These are phyloP conservation scores for Sarocladiaceae sp. DNA, from an alignment of 2,329 filamentous ascomycete genomes.

Conservation along the genomic window DNA sequence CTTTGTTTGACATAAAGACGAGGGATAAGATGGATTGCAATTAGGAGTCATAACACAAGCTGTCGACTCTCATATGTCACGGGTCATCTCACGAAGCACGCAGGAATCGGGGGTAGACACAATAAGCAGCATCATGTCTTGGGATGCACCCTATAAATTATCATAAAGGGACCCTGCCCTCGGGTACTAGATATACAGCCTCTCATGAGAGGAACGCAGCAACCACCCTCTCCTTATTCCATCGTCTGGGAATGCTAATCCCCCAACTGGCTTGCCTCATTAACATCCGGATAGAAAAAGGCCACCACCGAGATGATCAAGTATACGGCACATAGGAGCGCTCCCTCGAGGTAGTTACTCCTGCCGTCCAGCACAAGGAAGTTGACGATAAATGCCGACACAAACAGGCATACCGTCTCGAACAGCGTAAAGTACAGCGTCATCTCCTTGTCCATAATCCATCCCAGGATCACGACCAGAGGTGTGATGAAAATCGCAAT, in stretches of 20 bases:
- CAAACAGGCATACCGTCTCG: slow-evolving; percentile 81
- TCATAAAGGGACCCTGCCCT: too few relatives aligned
- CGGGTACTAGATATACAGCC: too few relatives aligned
- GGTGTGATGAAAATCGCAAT: slow-evolving; percentile 67
- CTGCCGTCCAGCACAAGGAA: slow-evolving; percentile 80
- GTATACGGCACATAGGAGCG: slow-evolving; percentile 59
- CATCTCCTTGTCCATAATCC: slow-evolving; percentile 63
- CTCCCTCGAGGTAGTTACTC: slow-evolving; percentile 81
- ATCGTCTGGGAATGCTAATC: neutral
- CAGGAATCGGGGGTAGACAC: too few relatives aligned
- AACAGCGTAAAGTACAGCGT: slow-evolving; percentile 82
- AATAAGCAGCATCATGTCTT: too few relatives aligned
- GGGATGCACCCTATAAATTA: too few relatives aligned
- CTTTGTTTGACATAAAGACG: too few relatives aligned
- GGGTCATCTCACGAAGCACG: too few relatives aligned
- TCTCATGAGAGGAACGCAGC: neutral
- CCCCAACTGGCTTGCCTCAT: slow-evolving; percentile 38
- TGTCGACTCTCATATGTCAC: too few relatives aligned
- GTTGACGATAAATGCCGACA: slow-evolving; percentile 79
- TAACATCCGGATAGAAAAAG: slow-evolving; percentile 56
- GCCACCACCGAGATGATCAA: slow-evolving; percentile 61
- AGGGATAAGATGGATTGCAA: too few relatives aligned
- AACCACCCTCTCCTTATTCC: neutral
- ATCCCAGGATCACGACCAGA: slow-evolving; percentile 64
- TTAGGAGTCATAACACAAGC: too few relatives aligned